Conservation (phyloP, 2,329 filamentous ascomycete genomes). For the Sordariomycetes sp. region DNA sequence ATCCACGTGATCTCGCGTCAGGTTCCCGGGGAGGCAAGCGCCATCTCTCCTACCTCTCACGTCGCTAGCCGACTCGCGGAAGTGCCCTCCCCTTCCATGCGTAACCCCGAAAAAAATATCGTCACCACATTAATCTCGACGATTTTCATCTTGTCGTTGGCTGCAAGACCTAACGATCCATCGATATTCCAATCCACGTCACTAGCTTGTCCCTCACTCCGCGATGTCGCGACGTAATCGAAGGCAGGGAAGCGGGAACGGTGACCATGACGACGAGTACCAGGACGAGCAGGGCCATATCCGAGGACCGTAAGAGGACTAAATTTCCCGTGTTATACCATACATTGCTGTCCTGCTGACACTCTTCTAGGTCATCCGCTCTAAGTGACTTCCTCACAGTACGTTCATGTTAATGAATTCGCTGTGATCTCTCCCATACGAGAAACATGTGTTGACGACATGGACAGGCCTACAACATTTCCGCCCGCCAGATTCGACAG, state of each 20-base stretch:
- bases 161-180: background rate
- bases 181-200: background rate
- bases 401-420: constrained; percentile 8
- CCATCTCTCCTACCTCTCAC: background rate
- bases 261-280: background rate
- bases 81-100: background rate
- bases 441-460: background rate
- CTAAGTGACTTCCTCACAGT: constrained; percentile 40
- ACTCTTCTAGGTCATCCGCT: constrained; percentile 29
- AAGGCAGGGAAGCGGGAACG: background rate
- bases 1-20: constrained; percentile 5
- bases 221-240: background rate
- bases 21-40: background rate
- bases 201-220: background rate
- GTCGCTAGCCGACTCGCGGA: background rate
- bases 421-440: background rate
- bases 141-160: background rate
- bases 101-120: background rate
- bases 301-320: constrained; percentile 21
- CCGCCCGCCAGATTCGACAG: constrained; percentile 37
- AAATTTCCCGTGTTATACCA: no score
- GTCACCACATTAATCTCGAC: background rate
- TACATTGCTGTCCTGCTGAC: background rate
- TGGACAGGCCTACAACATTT: constrained; percentile 57
- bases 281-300: constrained; percentile 11